Conservation (phyloP, 148 eudicot species). For the Camellia lanceoleosa region DNA sequence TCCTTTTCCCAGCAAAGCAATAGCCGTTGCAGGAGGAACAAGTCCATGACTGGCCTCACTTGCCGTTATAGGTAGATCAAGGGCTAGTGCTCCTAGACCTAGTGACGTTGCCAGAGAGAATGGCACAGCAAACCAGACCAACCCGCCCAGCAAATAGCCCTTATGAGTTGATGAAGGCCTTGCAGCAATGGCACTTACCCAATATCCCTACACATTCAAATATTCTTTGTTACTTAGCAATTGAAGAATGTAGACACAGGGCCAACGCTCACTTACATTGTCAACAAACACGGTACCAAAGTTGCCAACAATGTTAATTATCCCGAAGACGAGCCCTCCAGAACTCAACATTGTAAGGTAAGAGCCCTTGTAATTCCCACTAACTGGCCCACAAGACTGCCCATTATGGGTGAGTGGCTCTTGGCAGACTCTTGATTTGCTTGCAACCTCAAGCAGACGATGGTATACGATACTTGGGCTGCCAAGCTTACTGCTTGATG, state of each 20-base stretch:
- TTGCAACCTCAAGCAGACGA: conserved; percentile 70
- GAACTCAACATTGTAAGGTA: conserved; percentile 93
- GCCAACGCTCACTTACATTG: conserved; percentile 50
- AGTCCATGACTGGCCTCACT: conserved; percentile 86
- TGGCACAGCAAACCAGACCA: conserved; percentile 98
- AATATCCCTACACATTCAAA: conserved; percentile 59
- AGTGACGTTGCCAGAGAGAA: conserved; percentile 89
- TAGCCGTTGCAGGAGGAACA: conserved; percentile 94
- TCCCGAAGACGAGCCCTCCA: conserved; percentile 85
- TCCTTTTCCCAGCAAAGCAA: conserved; percentile 91
- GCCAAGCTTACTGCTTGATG: conserved; percentile 77
- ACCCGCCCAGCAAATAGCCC: conserved; percentile 89
- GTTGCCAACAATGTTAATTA: conserved; percentile 89
- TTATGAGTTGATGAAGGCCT: conserved; percentile 96
- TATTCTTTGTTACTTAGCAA: not conserved
- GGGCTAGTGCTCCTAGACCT: conserved; percentile 90
- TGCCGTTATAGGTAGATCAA: conserved; percentile 85
- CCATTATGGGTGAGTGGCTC: conserved; percentile 70
- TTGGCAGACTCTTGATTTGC: conserved; percentile 66
- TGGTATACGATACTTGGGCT: conserved; percentile 76
- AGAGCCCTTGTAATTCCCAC: conserved; percentile 81
- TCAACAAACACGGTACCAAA: conserved; percentile 97
- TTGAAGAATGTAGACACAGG: not conserved
- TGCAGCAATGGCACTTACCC: conserved; percentile 99
- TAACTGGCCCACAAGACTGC: conserved; percentile 88